Conservation (phyloP, 352 stramenopile genomes). For the Elongisporangium anandrum region DNA sequence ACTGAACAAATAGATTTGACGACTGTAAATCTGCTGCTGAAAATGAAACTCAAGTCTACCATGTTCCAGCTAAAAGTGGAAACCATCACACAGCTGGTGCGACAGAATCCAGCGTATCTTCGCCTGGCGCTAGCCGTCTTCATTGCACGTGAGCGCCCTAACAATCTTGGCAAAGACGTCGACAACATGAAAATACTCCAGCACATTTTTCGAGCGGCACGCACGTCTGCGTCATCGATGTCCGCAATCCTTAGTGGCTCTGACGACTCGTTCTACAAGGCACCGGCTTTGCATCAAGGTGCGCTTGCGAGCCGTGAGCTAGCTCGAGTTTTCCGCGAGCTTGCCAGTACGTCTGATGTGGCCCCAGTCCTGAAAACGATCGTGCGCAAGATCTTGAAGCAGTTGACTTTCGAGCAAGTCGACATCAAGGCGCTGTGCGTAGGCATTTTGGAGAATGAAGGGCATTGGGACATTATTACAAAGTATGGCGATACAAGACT, state of each 20-base stretch:
- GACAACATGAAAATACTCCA: constrained; percentile 90
- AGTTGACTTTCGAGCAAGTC: constrained; percentile 77
- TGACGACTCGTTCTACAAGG: constrained; percentile 64
- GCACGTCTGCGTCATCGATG: constrained; percentile 11
- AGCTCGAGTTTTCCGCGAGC: constrained; percentile 73
- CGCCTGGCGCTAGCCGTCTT: constrained; percentile 63
- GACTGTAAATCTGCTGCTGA: constrained; percentile 71
- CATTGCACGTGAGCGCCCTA: constrained; percentile 68
- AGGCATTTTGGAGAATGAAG: constrained; percentile 70
- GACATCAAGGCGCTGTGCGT: constrained; percentile 79
- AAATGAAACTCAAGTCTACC: constrained; percentile 84
- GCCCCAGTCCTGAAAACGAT: constrained; percentile 81
- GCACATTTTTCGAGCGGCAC: constrained; percentile 76
- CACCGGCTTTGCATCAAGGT: constrained; percentile 45
- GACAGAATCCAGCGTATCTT: constrained; percentile 65
- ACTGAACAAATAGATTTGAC: constrained; percentile 49
- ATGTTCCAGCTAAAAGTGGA: constrained; percentile 88
- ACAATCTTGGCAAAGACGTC: constrained; percentile 81
- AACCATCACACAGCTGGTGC: constrained; percentile 74
- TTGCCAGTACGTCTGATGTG: constrained; percentile 69
- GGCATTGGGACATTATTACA: constrained; percentile 62
- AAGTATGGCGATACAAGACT: constrained; percentile 56
- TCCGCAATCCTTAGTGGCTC: constrained; percentile 11
- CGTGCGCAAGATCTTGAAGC: constrained; percentile 80
- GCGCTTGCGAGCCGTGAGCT: constrained; percentile 66